These are phyloP conservation scores for Huntiella abstrusa DNA, from an alignment of 2,329 filamentous ascomycete species.

Conservation along the genomic window DNA sequence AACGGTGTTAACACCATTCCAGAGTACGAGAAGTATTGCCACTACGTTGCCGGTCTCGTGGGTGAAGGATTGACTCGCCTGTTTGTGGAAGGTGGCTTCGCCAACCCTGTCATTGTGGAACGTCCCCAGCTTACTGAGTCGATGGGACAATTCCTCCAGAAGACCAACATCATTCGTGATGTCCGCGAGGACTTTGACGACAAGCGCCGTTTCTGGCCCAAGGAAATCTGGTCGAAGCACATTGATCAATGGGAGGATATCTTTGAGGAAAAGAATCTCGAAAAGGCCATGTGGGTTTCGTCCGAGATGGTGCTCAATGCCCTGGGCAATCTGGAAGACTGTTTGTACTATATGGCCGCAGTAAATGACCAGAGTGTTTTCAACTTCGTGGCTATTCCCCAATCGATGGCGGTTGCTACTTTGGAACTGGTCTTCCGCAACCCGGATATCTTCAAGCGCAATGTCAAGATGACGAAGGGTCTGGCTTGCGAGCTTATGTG, in stretches of 20 bases:
- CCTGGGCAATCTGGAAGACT: slow-evolving; percentile 72
- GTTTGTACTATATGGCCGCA: slow-evolving; percentile 92
- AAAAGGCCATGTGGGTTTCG: slow-evolving; percentile 63
- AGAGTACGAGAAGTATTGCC: slow-evolving; percentile 93
- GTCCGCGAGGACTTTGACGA: slow-evolving; percentile 79
- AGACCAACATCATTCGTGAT: slow-evolving; percentile 97
- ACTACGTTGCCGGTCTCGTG: slow-evolving; percentile 96
- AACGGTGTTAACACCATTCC: slow-evolving; percentile 65
- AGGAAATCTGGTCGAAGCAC: slow-evolving; percentile 93
- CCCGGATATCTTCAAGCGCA: slow-evolving; percentile 62
- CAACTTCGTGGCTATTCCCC: slow-evolving; percentile 96
- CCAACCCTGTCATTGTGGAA: slow-evolving; percentile 66
- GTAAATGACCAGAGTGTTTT: slow-evolving; percentile 93
- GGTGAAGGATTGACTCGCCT: slow-evolving; percentile 81
- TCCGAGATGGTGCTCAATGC: slow-evolving; percentile 92
- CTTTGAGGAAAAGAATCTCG: slow-evolving; percentile 61
- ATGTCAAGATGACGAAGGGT: slow-evolving; percentile 94
- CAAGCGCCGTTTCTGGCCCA: slow-evolving; percentile 80
- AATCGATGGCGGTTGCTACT: slow-evolving; percentile 93
- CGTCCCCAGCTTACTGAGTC: slow-evolving; percentile 71
- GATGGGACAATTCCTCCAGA: slow-evolving; percentile 95
- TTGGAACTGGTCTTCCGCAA: slow-evolving; percentile 87
- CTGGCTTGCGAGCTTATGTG: slow-evolving; percentile 83
- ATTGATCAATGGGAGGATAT: slow-evolving; percentile 79
- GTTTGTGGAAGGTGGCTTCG: slow-evolving; percentile 73